A percentile compares a stretch with the other conserved stretches of the same genome.
These are phyloP conservation scores for Fusarium buxicola DNA, from an alignment of 2,329 filamentous ascomycete species.

Conservation along the genomic window DNA sequence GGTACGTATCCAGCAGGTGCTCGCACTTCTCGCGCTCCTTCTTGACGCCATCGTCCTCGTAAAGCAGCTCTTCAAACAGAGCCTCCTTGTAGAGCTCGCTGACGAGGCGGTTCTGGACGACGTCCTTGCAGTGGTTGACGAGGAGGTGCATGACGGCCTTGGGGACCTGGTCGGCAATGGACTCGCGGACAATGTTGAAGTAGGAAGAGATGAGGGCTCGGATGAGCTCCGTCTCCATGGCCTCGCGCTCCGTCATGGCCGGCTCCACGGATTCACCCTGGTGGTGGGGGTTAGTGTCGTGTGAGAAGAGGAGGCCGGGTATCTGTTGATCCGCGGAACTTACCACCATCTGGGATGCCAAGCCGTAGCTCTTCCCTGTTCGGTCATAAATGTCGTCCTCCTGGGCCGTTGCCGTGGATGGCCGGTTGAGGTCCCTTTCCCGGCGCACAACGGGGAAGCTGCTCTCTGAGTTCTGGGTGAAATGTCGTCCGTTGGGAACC, in stretches of 20 bases:
- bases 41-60: conserved; percentile 98
- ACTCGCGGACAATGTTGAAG: conserved; percentile 98
- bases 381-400: conserved; percentile 58
- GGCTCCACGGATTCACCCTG: conserved; percentile 77
- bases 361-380: conserved; percentile 52
- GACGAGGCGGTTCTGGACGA: conserved; percentile 95
- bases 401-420: conserved; percentile 53
- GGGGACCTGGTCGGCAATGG: conserved; percentile 97
- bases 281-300: conserved; percentile 38
- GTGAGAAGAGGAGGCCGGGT: conserved; percentile 20
- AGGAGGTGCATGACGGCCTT: conserved; percentile 99
- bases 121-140: conserved; percentile 98
- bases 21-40: conserved; percentile 99
- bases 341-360: conserved; percentile 67
- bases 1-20: conserved; percentile 93
- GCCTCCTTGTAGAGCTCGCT: conserved; percentile 94
- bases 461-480: conserved; percentile 82
- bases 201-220: conserved; percentile 96
- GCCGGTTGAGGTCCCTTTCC: conserved; percentile 68
- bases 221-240: conserved; percentile 97
- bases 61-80: conserved; percentile 91
- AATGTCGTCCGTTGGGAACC: conserved; percentile 66
- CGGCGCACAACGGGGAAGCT: conserved; percentile 86
- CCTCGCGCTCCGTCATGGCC: conserved; percentile 92
- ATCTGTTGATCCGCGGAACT: conserved; percentile 50